phyloP scores from a whole-genome alignment of 768 basidiomycete species.

The Hygrophorus pudorinus region DNA sequence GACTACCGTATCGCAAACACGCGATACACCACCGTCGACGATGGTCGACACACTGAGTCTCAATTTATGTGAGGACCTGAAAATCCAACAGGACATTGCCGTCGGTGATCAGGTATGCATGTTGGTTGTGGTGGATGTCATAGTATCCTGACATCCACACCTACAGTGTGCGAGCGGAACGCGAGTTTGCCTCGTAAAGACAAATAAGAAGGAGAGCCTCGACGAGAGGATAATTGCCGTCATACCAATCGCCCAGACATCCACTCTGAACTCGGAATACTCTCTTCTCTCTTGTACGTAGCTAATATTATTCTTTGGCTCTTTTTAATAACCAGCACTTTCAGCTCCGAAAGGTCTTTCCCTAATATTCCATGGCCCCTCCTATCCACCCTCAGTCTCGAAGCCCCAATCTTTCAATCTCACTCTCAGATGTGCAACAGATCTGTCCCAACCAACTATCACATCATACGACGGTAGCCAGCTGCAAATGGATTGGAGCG shows the following conservation, averaged over 20 bases:
- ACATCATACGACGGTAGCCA: constrained; percentile 48
- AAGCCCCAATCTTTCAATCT: constrained; percentile 50
- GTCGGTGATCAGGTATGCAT: constrained; percentile 59
- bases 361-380: constrained; percentile 45
- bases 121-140: constrained; percentile 5
- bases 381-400: constrained; percentile 48
- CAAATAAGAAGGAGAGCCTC: constrained; percentile 45
- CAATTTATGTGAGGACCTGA: constrained; percentile 57
- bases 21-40: constrained; percentile 53
- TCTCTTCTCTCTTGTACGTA: constrained; percentile 29
- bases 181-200: constrained; percentile 63
- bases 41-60: constrained; percentile 53
- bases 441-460: constrained; percentile 38
- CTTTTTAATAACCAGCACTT: constrained; percentile 8
- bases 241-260: constrained; percentile 56
- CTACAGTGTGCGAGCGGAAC: constrained; percentile 59
- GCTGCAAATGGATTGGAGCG: constrained; percentile 51
- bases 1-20: constrained; percentile 38
- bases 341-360: constrained; percentile 46
- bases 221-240: constrained; percentile 59
- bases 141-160: not conserved
- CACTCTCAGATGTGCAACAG: constrained; percentile 45
- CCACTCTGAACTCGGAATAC: constrained; percentile 22
- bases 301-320: constrained; percentile 4
- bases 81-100: constrained; percentile 31